phyloP scores from a whole-genome alignment of 495 filamentous ascomycete genomes.

The Parachaetomium inaequale region DNA sequence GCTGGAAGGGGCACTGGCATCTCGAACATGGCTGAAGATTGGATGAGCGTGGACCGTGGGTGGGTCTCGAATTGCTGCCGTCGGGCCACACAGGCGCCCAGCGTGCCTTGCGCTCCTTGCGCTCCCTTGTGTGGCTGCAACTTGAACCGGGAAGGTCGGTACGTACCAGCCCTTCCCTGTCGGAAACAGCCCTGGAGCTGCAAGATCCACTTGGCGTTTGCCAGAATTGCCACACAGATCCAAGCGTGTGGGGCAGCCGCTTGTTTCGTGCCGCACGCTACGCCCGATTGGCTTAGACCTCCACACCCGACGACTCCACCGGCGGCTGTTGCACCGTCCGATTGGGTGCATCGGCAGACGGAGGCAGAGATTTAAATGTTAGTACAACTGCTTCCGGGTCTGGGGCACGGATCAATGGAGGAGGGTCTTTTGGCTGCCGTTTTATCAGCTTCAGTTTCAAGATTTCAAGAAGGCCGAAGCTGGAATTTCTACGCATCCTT shows the following conservation, averaged over 20 bases:
- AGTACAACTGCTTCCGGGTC: slow-evolving; percentile 12
- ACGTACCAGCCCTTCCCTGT: neutral
- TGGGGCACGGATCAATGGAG: neutral
- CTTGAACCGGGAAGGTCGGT: neutral
- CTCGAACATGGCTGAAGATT: slow-evolving; percentile 27
- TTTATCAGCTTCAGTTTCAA: neutral
- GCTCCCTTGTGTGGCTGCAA: neutral
- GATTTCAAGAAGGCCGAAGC: too few relatives aligned
- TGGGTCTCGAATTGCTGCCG: slow-evolving; percentile 35
- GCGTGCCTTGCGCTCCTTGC: neutral
- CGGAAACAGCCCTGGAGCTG: neutral
- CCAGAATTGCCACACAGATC: slow-evolving; percentile 8
- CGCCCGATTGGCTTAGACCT: neutral
- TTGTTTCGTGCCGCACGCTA: slow-evolving; percentile 13
- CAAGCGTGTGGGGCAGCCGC: neutral
- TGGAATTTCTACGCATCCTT: too few relatives aligned
- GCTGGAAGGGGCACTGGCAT: too few relatives aligned
- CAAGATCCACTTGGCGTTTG: slow-evolving; percentile 1
- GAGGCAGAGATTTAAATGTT: slow-evolving; percentile 28
- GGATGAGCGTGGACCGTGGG: slow-evolving; percentile 21
- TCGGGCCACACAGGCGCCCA: neutral
- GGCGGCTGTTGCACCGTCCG: slow-evolving; percentile 7
- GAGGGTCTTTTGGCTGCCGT: neutral
- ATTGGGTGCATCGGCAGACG: slow-evolving; percentile 11
- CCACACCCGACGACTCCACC: neutral